Evolutionary conservation across 805 yeast genomes (phyloP).

Genomic region (Zygoascus bituminiphila): DNA sequence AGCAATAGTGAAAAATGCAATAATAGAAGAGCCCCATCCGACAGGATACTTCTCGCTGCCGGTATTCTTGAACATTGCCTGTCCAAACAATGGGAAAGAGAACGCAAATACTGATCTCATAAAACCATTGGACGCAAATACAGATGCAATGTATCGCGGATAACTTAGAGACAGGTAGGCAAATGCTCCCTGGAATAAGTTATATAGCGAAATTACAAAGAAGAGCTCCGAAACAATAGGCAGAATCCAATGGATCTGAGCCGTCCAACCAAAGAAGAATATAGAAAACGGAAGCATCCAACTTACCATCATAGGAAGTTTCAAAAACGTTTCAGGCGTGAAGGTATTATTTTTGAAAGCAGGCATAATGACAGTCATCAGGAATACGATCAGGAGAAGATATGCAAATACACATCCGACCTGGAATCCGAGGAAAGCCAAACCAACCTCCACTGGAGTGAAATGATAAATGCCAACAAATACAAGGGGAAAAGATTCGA

Average conservation of each 20-base stretch:
- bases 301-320: conserved; percentile 13
- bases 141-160: conserved; percentile 46
- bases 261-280: conserved; percentile 48
- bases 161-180: conserved; percentile 42
- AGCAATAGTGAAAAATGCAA: conserved; percentile 39
- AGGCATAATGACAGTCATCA: not conserved
- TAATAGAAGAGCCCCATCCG: conserved; percentile 50
- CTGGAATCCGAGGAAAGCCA: conserved; percentile 39
- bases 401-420: conserved; percentile 40
- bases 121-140: conserved; percentile 48
- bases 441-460: conserved; percentile 40
- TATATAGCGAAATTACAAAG: conserved; percentile 34
- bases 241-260: conserved; percentile 42
- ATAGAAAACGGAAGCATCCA: conserved; percentile 37
- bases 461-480: conserved; percentile 40
- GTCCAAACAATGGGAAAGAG: conserved; percentile 57
- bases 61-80: conserved; percentile 43
- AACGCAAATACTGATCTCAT: conserved; percentile 47
- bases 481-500: conserved; percentile 56
- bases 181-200: conserved; percentile 43
- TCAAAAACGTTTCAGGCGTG: conserved; percentile 13
- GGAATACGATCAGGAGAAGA: conserved; percentile 7
- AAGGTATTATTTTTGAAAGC: conserved; percentile 3
- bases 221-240: conserved; percentile 39
- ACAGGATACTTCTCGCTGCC: conserved; percentile 40